Evolutionary conservation across 352 stramenopile species (phyloP).

Genomic region (Phytophthora tentaculata): DNA sequence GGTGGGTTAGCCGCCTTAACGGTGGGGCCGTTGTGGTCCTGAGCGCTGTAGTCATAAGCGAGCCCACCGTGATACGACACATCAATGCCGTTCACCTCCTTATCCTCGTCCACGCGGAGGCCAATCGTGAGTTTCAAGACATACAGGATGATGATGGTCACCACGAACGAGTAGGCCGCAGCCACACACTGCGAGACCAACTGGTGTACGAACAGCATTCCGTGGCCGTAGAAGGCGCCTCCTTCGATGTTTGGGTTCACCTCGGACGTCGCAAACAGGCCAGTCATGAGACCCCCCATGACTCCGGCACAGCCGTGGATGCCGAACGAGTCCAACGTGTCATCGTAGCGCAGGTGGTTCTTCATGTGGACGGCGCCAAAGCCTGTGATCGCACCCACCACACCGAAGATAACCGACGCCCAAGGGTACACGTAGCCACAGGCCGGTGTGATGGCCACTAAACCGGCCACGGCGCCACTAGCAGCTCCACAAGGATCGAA

Average conservation of each 20-base stretch:
- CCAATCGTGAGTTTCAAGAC: conserved; percentile 74
- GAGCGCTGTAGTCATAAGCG: conserved; percentile 62
- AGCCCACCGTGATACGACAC: conserved; percentile 79
- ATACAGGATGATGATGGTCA: conserved; percentile 74
- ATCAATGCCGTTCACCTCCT: conserved; percentile 82
- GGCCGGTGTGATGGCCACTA: conserved; percentile 74
- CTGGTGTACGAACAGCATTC: conserved; percentile 56
- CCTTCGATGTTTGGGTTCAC: conserved; percentile 63
- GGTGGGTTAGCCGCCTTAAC: conserved; percentile 16
- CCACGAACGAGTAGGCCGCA: conserved; percentile 69
- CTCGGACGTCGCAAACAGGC: conserved; percentile 68
- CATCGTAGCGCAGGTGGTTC: conserved; percentile 77
- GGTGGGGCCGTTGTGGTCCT: conserved; percentile 20
- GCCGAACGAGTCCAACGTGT: conserved; percentile 80
- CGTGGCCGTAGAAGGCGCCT: conserved; percentile 62
- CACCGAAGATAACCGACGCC: conserved; percentile 73
- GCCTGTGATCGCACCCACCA: conserved; percentile 59
- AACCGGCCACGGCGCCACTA: conserved; percentile 67
- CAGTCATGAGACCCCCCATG: conserved; percentile 67
- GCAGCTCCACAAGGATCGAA: conserved; percentile 68
- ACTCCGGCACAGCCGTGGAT: conserved; percentile 77
- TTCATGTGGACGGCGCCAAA: conserved; percentile 69
- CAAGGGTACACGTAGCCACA: conserved; percentile 78
- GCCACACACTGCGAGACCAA: conserved; percentile 58
- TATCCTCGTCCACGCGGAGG: conserved; percentile 76